Percentiles rank a stretch among this genome's conserved stretches.
These are phyloP conservation scores for Phoma sp. DNA, from an alignment of 2,329 filamentous ascomycete species.

Conservation along the genomic window DNA sequence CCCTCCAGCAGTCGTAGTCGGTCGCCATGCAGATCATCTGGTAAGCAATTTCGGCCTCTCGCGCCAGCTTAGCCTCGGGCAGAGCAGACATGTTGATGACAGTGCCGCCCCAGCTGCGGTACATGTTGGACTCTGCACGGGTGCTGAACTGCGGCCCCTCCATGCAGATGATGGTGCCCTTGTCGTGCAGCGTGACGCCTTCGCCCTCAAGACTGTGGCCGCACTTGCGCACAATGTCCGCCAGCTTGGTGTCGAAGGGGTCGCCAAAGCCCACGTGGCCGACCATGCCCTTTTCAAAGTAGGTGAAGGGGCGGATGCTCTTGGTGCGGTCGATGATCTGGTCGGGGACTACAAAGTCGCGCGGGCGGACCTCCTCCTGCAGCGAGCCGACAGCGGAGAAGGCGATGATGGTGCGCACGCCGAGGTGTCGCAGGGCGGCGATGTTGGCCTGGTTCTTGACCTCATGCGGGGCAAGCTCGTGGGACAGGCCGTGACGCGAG, in stretches of 20 bases:
- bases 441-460: constrained; percentile 96
- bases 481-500: constrained; percentile 86
- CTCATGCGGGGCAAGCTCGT: constrained; percentile 91
- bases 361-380: constrained; percentile 89
- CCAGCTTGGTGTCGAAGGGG: constrained; percentile 83
- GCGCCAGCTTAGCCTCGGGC: constrained; percentile 93
- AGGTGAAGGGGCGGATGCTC: constrained; percentile 91
- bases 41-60: constrained; percentile 94
- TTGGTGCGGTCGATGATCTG: constrained; percentile 98
- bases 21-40: constrained; percentile 99
- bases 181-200: constrained; percentile 81
- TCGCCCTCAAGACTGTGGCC: constrained; percentile 81
- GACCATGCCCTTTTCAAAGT: constrained; percentile 91
- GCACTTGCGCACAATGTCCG: constrained; percentile 77
- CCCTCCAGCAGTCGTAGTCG: constrained; percentile 98
- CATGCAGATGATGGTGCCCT: constrained; percentile 90
- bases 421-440: constrained; percentile 89
- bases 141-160: constrained; percentile 99
- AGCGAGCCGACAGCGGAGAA: constrained; percentile 95
- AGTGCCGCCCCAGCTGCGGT: constrained; percentile 89
- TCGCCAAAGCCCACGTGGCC: constrained; percentile 95
- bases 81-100: constrained; percentile 99
- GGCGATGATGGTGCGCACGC: constrained; percentile 88
- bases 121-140: constrained; percentile 92
- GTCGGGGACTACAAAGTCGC: constrained; percentile 95